Evolutionary conservation across 257 asterid species (phyloP).

Genomic region (Solanum arcanum): DNA sequence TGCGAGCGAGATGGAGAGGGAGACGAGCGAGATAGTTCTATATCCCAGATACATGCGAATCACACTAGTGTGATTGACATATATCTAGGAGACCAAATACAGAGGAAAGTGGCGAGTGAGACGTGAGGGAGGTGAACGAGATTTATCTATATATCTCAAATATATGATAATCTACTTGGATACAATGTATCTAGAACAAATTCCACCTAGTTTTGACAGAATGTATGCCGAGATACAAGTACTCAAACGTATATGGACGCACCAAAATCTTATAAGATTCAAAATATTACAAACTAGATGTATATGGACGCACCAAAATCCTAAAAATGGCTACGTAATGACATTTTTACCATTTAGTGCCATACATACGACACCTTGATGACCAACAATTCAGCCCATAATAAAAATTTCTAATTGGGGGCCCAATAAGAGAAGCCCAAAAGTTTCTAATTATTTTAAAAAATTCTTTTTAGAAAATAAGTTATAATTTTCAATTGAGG

Average conservation of each 20-base stretch:
- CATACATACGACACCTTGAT: too few relatives aligned
- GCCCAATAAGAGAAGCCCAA: too few relatives aligned
- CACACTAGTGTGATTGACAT: background rate
- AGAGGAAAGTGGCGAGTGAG: background rate
- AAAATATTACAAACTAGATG: too few relatives aligned
- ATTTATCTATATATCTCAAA: background rate
- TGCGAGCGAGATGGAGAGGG: background rate
- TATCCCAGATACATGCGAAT: background rate
- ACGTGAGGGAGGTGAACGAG: background rate
- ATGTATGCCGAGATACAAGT: background rate
- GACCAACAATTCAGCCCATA: too few relatives aligned
- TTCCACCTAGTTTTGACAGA: background rate
- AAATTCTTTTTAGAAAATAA: background rate
- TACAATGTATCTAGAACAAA: background rate
- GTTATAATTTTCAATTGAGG: background rate
- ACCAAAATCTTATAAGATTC: too few relatives aligned
- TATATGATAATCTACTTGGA: background rate
- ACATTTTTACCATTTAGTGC: too few relatives aligned
- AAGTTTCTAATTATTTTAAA: too few relatives aligned
- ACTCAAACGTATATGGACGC: accelerated
- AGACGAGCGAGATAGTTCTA: too few relatives aligned
- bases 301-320: too few relatives aligned
- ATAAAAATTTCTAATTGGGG: too few relatives aligned
- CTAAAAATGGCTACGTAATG: too few relatives aligned
- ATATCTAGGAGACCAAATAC: too few relatives aligned